Conservation (phyloP, 2,329 filamentous ascomycete genomes). For the Phymatotrichopsis omnivora region DNA sequence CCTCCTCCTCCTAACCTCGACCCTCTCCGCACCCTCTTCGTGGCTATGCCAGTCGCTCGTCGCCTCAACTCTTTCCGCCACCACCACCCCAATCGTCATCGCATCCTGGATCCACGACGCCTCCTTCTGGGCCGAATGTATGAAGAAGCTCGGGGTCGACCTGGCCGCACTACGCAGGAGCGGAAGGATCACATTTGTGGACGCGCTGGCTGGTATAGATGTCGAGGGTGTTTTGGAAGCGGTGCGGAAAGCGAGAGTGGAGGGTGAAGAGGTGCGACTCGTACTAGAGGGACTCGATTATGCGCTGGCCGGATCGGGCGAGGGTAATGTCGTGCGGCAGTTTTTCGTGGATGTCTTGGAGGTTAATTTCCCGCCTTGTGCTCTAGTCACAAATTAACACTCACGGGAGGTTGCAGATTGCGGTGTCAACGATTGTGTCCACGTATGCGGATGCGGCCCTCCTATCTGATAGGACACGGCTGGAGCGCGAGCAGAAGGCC, state of each 20-base stretch:
- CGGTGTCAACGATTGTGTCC: constrained; percentile 7
- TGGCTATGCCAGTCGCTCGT: constrained; percentile 1
- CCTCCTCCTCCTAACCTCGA: neutral
- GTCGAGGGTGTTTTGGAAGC: constrained; percentile 24
- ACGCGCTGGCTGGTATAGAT: constrained; percentile 29
- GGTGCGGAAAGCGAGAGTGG: constrained; percentile 22
- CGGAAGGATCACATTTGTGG: constrained; percentile 32
- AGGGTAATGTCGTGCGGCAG: constrained; percentile 34
- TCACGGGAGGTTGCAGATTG: constrained; percentile 1
- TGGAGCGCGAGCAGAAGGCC: constrained; percentile 62
- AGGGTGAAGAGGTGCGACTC: constrained; percentile 11
- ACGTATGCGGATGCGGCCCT: constrained; percentile 45
- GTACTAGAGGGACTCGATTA: constrained; percentile 20
- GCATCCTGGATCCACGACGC: constrained; percentile 5
- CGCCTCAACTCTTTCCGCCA: neutral
- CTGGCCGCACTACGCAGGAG: constrained; percentile 2
- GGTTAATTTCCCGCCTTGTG: constrained; percentile 41
- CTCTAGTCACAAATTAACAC: neutral
- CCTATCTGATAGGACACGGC: constrained; percentile 48
- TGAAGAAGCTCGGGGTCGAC: constrained; percentile 5
- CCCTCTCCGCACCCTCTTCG: neutral
- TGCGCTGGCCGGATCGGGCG: constrained; percentile 6
- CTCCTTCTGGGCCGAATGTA: neutral
- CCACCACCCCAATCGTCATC: neutral
- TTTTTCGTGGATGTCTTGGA: constrained; percentile 51